phyloP scores from a whole-genome alignment of 169 alveolate genomes.

The Plasmodium adleri region DNA sequence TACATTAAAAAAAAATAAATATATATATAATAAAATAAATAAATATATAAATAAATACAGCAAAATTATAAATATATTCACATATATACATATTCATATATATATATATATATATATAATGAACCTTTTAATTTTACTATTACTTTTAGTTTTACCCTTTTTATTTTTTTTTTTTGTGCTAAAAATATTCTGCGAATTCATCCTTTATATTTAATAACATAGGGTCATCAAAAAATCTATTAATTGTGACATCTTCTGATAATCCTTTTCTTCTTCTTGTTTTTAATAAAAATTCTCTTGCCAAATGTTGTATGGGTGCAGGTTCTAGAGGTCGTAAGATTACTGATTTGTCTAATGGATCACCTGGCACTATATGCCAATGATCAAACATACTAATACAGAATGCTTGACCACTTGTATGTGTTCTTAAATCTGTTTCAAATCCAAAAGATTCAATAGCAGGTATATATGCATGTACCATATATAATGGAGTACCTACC shows the following conservation, averaged over 20 bases:
- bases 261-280: slow-evolving; percentile 97
- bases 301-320: slow-evolving; percentile 97
- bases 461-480: slow-evolving; percentile 96
- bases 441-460: slow-evolving; percentile 99
- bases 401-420: slow-evolving; percentile 98
- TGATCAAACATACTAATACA: slow-evolving; percentile 96
- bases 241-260: slow-evolving; percentile 90
- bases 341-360: slow-evolving; percentile 98
- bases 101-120: background rate
- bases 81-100: background rate
- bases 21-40: too few species aligned
- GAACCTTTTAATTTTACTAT: background rate
- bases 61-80: background rate
- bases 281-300: slow-evolving; percentile 98
- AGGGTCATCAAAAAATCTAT: slow-evolving; percentile 92
- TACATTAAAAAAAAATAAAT: too few species aligned
- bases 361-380: slow-evolving; percentile 98
- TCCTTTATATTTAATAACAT: slow-evolving; percentile 82
- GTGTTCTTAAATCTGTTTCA: slow-evolving; percentile 98
- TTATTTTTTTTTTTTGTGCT: slow-evolving; percentile 2
- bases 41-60: too few species aligned
- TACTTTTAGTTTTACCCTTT: background rate
- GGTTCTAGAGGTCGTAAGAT: slow-evolving; percentile 96
- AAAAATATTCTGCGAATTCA: slow-evolving; percentile 57
- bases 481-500: slow-evolving; percentile 95